phyloP scores from a whole-genome alignment of 2,329 filamentous ascomycete species.

The Aspergillus eucalypticola region DNA sequence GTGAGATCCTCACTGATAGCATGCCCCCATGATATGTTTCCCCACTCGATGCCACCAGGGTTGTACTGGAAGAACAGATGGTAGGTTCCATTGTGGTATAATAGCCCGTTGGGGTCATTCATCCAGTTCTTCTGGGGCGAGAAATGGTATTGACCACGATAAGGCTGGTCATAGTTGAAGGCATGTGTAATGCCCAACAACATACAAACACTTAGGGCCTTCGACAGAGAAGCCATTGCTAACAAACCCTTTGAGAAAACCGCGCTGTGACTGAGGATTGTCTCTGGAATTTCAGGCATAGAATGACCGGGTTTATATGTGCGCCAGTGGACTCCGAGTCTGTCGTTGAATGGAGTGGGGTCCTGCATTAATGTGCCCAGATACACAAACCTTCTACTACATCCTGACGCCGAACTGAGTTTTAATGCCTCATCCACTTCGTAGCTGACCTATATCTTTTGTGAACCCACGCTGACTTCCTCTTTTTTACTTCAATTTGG shows the following conservation, averaged over 20 bases:
- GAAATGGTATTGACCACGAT: slow-evolving; percentile 14
- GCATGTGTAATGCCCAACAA: background rate
- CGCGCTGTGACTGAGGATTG: background rate
- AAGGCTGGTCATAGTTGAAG: slow-evolving; percentile 2
- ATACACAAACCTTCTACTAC: background rate
- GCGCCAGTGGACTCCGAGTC: background rate
- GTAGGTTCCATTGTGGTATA: slow-evolving; percentile 34
- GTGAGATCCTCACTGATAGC: slow-evolving; percentile 52
- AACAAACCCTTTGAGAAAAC: background rate
- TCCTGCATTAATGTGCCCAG: background rate
- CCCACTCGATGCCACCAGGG: slow-evolving; percentile 41
- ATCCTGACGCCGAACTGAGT: background rate
- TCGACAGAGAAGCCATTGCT: background rate
- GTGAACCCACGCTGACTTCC: background rate
- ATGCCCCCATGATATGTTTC: slow-evolving; percentile 52
- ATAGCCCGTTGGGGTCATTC: slow-evolving; percentile 19
- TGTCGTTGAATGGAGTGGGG: background rate
- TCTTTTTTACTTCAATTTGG: background rate
- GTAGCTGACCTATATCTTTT: background rate
- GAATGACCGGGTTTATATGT: background rate
- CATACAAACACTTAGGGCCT: background rate
- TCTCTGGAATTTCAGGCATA: background rate
- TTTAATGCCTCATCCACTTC: background rate
- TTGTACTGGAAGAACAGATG: slow-evolving; percentile 58
- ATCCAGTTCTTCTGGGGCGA: slow-evolving; percentile 13